These are phyloP conservation scores for Erysimum cheiranthoides DNA, from an alignment of 345 rosid species.

Conservation along the genomic window DNA sequence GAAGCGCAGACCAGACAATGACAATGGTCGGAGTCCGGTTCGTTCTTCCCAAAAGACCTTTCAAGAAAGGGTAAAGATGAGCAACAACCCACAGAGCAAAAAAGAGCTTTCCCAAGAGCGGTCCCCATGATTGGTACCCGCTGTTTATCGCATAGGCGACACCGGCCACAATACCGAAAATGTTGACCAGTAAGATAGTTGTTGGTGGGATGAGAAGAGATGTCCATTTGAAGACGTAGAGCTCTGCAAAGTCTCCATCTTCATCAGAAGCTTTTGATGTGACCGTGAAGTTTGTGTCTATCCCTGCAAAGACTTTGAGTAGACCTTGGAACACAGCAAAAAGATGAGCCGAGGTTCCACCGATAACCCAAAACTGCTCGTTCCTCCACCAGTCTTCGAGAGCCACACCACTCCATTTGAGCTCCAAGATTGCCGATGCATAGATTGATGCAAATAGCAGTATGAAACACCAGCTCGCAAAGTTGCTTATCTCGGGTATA, in stretches of 20 bases:
- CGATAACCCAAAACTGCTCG: constrained; percentile 98
- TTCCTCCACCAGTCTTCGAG: constrained; percentile 99
- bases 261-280: constrained; percentile 94
- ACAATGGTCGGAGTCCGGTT: constrained; percentile 94
- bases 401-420: constrained; percentile 87
- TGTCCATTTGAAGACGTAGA: constrained; percentile 96
- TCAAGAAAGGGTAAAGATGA: constrained; percentile 93
- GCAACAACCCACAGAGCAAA: constrained; percentile 93
- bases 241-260: constrained; percentile 93
- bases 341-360: constrained; percentile 94
- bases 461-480: constrained; percentile 79
- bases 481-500: constrained; percentile 97
- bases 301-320: constrained; percentile 87
- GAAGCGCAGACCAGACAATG: constrained; percentile 92
- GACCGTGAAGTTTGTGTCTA: constrained; percentile 95
- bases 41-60: constrained; percentile 89
- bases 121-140: constrained; percentile 97
- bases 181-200: constrained; percentile 76
- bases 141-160: constrained; percentile 87
- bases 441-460: constrained; percentile 76
- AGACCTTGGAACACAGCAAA: constrained; percentile 97
- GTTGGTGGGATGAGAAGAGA: constrained; percentile 95
- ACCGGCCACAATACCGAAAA: constrained; percentile 88
- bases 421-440: constrained; percentile 77
- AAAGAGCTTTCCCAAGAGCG: constrained; percentile 86